Conservation (phyloP, 2,329 filamentous ascomycete species). For the Aspergillus nomiae region DNA sequence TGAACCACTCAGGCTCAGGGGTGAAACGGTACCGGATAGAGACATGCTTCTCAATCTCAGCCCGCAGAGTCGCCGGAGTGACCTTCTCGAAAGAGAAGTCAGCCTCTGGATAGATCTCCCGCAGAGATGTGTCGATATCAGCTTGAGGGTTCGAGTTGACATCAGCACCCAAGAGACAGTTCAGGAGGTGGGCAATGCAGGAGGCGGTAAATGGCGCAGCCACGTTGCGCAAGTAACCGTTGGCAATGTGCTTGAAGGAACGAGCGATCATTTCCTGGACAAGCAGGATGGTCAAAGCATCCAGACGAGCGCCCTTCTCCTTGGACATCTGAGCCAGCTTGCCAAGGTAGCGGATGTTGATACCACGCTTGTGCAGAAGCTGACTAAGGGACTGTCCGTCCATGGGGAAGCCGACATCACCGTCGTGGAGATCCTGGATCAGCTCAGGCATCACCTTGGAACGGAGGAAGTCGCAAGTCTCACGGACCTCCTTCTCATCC, state of each 20-base stretch:
- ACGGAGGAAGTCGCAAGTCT: conserved; percentile 76
- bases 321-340: conserved; percentile 72
- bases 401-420: conserved; percentile 96
- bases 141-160: conserved; percentile 77
- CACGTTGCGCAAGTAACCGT: conserved; percentile 75
- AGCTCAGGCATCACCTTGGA: conserved; percentile 80
- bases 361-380: conserved; percentile 91
- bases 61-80: conserved; percentile 70
- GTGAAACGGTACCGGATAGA: conserved; percentile 74
- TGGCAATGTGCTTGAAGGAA: conserved; percentile 89
- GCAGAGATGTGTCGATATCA: conserved; percentile 74
- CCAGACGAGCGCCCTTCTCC: conserved; percentile 68
- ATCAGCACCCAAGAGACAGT: conserved; percentile 81
- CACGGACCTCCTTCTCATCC: conserved; percentile 86
- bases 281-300: conserved; percentile 74
- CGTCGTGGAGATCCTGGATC: conserved; percentile 82
- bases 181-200: conserved; percentile 83
- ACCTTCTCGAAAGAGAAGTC: conserved; percentile 80
- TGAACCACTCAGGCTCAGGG: conserved; percentile 68
- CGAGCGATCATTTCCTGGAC: conserved; percentile 93
- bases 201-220: conserved; percentile 78
- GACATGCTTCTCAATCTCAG: conserved; percentile 72
- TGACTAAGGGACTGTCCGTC: conserved; percentile 89
- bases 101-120: conserved; percentile 74
- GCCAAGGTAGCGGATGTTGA: conserved; percentile 96